Conservation (phyloP, 1,284 basidiomycete genomes). For the Baeospora myosura region DNA sequence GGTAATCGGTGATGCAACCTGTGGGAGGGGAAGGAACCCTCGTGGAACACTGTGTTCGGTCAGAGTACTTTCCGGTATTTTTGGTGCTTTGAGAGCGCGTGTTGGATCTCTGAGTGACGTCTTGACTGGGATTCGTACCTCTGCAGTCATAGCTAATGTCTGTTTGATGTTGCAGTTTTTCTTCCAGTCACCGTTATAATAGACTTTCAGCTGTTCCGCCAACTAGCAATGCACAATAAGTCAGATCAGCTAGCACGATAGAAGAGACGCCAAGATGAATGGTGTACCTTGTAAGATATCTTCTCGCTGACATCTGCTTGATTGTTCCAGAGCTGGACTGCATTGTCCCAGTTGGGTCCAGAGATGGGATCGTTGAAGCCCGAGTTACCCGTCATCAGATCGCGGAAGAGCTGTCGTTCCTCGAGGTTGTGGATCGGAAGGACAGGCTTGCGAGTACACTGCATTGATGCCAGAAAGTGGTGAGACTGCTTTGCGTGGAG, state of each 20-base stretch:
- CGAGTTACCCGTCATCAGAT: slow-evolving; percentile 9
- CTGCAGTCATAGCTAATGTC: slow-evolving; percentile 7
- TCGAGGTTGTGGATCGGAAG: slow-evolving; percentile 2
- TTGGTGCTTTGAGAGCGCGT: not conserved
- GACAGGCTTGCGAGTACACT: slow-evolving; percentile 6
- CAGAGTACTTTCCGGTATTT: too few species aligned
- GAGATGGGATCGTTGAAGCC: slow-evolving; percentile 7
- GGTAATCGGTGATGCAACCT: too few species aligned
- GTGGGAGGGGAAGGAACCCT: too few species aligned
- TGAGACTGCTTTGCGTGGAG: not conserved
- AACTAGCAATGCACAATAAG: slow-evolving; percentile 5
- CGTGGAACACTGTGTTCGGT: too few species aligned
- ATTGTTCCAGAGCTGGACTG: slow-evolving; percentile 15
- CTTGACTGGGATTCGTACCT: not conserved
- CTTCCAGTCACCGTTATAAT: slow-evolving; percentile 12
- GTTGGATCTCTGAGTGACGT: not conserved
- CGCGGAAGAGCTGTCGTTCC: slow-evolving; percentile 7
- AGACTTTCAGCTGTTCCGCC: slow-evolving; percentile 10
- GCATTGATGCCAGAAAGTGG: slow-evolving; percentile 3
- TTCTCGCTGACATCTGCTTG: slow-evolving; percentile 9
- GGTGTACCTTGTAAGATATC: slow-evolving; percentile 16
- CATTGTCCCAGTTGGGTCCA: slow-evolving; percentile 8
- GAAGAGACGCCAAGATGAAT: not conserved
- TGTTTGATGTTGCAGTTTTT: slow-evolving; percentile 10
- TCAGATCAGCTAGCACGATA: not conserved